phyloP scores from a whole-genome alignment of 1,284 basidiomycete species.

The Apiotrichum domesticum region DNA sequence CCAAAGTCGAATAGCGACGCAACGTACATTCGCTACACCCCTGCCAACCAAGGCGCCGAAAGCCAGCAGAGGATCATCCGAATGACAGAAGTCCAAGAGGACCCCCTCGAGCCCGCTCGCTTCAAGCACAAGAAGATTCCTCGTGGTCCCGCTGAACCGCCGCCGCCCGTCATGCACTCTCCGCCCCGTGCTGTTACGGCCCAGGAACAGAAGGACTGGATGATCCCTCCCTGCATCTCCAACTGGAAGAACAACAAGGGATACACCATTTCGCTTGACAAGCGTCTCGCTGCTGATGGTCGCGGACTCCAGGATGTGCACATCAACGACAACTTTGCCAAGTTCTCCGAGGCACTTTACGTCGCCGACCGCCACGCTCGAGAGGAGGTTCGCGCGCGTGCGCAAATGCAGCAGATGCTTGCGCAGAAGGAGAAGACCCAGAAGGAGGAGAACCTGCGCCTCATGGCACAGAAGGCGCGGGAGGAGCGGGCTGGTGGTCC shows the following conservation, averaged over 20 bases:
- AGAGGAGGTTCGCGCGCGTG: constrained; percentile 92
- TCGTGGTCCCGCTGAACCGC: constrained; percentile 87
- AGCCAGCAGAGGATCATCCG: constrained; percentile 95
- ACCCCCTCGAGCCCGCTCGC: constrained; percentile 90
- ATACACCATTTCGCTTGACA: constrained; percentile 97
- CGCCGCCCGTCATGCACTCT: constrained; percentile 91
- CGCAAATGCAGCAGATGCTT: constrained; percentile 96
- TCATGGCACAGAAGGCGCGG: constrained; percentile 88
- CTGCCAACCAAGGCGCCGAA: constrained; percentile 52
- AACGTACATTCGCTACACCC: constrained; percentile 92
- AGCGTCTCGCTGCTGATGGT: constrained; percentile 95
- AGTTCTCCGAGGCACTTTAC: constrained; percentile 93
- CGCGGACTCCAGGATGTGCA: constrained; percentile 95
- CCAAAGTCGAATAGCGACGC: constrained; percentile 70
- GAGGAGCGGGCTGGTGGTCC: constrained; percentile 75
- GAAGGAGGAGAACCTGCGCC: constrained; percentile 91
- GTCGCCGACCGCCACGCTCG: constrained; percentile 97
- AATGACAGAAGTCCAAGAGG: constrained; percentile 95
- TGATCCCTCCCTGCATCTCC: constrained; percentile 98
- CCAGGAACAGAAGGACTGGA: constrained; percentile 99
- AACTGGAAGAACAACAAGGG: constrained; percentile 99
- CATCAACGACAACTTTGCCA: constrained; percentile 99
- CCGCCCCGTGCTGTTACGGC: constrained; percentile 94
- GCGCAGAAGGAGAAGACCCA: constrained; percentile 96
- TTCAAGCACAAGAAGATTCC: constrained; percentile 99